A percentile compares a stretch with the other conserved stretches of the same genome.
phyloP scores from a whole-genome alignment of 2,329 filamentous ascomycete species.

The Triangularia setosa region DNA sequence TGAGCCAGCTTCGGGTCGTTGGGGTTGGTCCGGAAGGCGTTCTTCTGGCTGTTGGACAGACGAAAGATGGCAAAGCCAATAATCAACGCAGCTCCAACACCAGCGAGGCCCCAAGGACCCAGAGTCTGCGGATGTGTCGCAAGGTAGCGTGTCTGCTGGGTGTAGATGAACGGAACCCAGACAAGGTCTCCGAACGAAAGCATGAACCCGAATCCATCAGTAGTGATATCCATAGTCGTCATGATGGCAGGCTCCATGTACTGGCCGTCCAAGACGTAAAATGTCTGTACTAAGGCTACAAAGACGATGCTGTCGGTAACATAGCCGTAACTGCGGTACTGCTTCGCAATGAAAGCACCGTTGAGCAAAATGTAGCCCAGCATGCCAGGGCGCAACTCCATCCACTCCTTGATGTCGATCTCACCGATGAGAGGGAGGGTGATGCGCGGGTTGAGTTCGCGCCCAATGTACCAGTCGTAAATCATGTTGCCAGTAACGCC shows the following conservation, averaged over 20 bases:
- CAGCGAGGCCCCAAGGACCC: slow-evolving; percentile 60
- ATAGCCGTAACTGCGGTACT: slow-evolving; percentile 79
- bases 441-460: slow-evolving; percentile 87
- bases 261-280: slow-evolving; percentile 81
- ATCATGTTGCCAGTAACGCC: slow-evolving; percentile 79
- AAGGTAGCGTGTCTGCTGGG: slow-evolving; percentile 78
- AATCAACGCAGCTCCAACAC: slow-evolving; percentile 63
- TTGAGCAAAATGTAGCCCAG: slow-evolving; percentile 86
- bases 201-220: slow-evolving; percentile 95
- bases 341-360: slow-evolving; percentile 77
- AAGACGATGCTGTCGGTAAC: slow-evolving; percentile 84
- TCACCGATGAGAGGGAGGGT: slow-evolving; percentile 75
- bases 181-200: slow-evolving; percentile 86
- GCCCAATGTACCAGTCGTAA: slow-evolving; percentile 96
- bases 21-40: slow-evolving; percentile 84
- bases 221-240: slow-evolving; percentile 91
- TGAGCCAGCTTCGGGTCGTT: slow-evolving; percentile 73
- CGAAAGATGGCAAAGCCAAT: slow-evolving; percentile 90
- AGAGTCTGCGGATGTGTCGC: slow-evolving; percentile 77
- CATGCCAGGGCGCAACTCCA: slow-evolving; percentile 88
- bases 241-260: slow-evolving; percentile 86
- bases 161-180: slow-evolving; percentile 91
- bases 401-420: slow-evolving; percentile 85
- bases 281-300: slow-evolving; percentile 68
- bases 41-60: slow-evolving; percentile 91